Percentiles rank a stretch among this genome's conserved stretches.
Evolutionary conservation across 1,284 basidiomycete species (phyloP).

Genomic region (Tylopilus orsonianus): DNA sequence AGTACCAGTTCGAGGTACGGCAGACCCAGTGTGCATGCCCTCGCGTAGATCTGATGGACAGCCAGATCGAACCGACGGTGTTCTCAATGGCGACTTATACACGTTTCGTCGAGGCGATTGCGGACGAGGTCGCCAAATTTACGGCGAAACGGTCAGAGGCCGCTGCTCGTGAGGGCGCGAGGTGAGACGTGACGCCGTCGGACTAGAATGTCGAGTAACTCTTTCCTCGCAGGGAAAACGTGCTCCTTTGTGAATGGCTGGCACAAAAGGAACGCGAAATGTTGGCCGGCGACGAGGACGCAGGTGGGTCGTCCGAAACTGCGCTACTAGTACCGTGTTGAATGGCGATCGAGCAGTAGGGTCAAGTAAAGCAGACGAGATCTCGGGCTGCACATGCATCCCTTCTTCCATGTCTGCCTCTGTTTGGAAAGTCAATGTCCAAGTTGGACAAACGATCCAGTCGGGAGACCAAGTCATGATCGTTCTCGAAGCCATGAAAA

Average conservation of each 20-base stretch:
- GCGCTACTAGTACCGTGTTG: neutral
- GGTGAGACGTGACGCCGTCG: slow-evolving; percentile 30
- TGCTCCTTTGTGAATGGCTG: slow-evolving; percentile 27
- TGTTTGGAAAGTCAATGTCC: slow-evolving; percentile 57
- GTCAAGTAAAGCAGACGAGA: slow-evolving; percentile 16
- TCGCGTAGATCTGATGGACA: neutral
- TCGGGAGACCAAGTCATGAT: slow-evolving; percentile 50
- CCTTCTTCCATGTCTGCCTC: slow-evolving; percentile 50
- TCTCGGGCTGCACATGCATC: slow-evolving; percentile 23
- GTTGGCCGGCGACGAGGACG: slow-evolving; percentile 1
- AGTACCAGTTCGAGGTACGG: slow-evolving; percentile 53
- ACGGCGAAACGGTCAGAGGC: slow-evolving; percentile 38
- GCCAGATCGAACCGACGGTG: slow-evolving; percentile 45
- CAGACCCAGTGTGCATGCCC: neutral
- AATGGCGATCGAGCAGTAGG: slow-evolving; percentile 1
- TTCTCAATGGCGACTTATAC: slow-evolving; percentile 59
- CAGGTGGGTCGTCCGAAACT: slow-evolving; percentile 6
- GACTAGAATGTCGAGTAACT: neutral
- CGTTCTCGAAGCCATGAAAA: slow-evolving; percentile 76
- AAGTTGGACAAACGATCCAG: slow-evolving; percentile 44
- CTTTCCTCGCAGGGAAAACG: slow-evolving; percentile 17
- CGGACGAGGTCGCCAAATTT: slow-evolving; percentile 45
- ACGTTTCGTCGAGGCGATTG: slow-evolving; percentile 43
- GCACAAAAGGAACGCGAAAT: slow-evolving; percentile 18
- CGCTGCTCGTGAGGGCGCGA: slow-evolving; percentile 40